Evolutionary conservation across 306 rosid species (phyloP), one percentile per base, ranked within the genome.

Genomic region (Cercis canadensis): DNA sequence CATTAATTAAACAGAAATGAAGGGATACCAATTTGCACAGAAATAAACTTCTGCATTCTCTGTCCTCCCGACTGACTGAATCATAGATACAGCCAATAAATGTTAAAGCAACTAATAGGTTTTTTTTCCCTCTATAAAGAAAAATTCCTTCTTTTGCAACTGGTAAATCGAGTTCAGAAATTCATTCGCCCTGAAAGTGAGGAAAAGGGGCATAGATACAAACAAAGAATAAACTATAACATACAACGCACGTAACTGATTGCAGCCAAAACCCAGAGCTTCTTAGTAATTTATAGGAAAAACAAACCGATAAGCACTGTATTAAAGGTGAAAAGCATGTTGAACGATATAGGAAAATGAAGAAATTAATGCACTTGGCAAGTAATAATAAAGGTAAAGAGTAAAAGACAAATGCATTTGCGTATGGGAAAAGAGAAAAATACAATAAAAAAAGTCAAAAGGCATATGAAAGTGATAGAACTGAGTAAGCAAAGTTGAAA

Each of bases 161-260:
- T 33, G 19, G 39, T 50, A 58, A 36, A 46, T 62, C 9, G 67
- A 62, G 57, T 79, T 62, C 39, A 56, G 66, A 62, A 62, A 40
- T 65, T 13, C 57, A 6, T 33, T 53, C 19, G 45, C 47, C 33
- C 49, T 67, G 75, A 67, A 74, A 69, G 68, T 24, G 62, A 45
- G 40, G 33, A 2, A 21, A 60, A 59, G 11, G 31, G 52, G 49
- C 44, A 62, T 0, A 17, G 47, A 50, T 36, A 49, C 12, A 49
- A 16, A 7, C 29, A 24, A 1, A 24, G 2, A 24, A 33, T 21
- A 57, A 14, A 41, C 29, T 33, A 21, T 15, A 65, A 13, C 29
- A 24, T 24, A 24, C n/a, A 24, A 24, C 29, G 33, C 18, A 70
- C 5, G 31, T 49, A 13, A 45, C 57, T 39, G 77, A 71, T 65